Base-by-base conservation (phyloP, 768 basidiomycete genomes). In the Lactarius sp. region DNA sequence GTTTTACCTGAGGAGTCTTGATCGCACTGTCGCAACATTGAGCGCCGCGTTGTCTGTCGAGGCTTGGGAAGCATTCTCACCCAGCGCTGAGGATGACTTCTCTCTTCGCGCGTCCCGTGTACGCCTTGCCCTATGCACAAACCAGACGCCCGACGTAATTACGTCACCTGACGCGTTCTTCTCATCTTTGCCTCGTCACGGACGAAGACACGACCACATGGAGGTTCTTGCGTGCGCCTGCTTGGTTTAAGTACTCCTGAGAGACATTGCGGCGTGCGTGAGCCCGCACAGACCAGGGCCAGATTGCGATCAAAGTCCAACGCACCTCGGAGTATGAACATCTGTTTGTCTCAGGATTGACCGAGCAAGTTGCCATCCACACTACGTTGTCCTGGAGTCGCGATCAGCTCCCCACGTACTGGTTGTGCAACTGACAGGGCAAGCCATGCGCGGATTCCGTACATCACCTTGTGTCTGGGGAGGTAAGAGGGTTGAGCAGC, bases 61-160 rank as follows among this genome's bases (percentile, higher is more conserved):
- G 41, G 7, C 3, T 34, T 9, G 47, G 13, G 49, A 41, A 14
- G 49, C 4, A 13, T 62, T 27, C 68, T 34, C 68, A 78, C 77
- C 79, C 80, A 5, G 78, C 75, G 52, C 72, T 75, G 2, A 85
- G 71, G 60, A 80, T 75, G 46, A 79, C 78, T 66, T 81, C 79
- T 59, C 74, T 74, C 60, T 67, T 70, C 36, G 76, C 77, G 42
- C 71, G 70, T 12, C 75, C 75, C 12, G 69, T 67, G 59, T 75
- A 73, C 13, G 36, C 63, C 51, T 71, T 65, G 0, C 70, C 73
- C 12, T 67, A 22, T 56, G 34, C 37, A 71, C 65, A 70, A 77
- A 79, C 53, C 69, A 69, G n/a, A 80, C 71, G 14, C 77, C 77
- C 9, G 71, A 71, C 5, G 76, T 77, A 20, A 73, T 67, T 14